Evolutionary conservation across 148 eudicot genomes (phyloP), one percentile per base, ranked within the genome.

Genomic region (Cornus florida): DNA sequence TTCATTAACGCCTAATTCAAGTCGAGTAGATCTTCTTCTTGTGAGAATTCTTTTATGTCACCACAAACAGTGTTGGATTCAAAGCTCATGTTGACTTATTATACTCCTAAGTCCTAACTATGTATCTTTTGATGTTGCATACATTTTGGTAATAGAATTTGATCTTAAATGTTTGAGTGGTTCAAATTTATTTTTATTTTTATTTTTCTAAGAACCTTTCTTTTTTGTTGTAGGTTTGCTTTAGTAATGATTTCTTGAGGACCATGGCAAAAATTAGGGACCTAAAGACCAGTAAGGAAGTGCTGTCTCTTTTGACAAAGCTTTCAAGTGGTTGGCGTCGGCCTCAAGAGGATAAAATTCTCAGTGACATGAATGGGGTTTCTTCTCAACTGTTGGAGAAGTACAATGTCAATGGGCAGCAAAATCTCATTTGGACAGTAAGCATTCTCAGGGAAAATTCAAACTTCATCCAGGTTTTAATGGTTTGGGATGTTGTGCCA

Each of bases 291-390:
- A 75, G 71, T 13, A 86, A 83, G 69, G 70, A 83, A 82, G 87
- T 75, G 16, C 6, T 72, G 35, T 38, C 81, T 71, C 33, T 86
- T n/a, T 32, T 91, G 75, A 69, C 41, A 67, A 86, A 82, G 77
- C 82, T 89, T 33, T 84, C 94, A 31, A 62, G 69, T 6, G 90
- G 89, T 3, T 84, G 84, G 88, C 85, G 84, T 48, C 64, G 60
- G 33, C 71, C 73, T 71, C 22, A 24, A n/a, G 24, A 71, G 22
- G 22, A 73, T 22, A 64, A 43, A 4, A 75, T 16, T 3, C 24
- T 48, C 62, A 14, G 10, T 23, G 32, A 1, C 16, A 12, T n/a
- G 5, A 20, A 8, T 68, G 73, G 73, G 23, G 16, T 16, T 23
- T 28, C 23, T 71, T 24, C 56, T 77, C 66, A 22, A 24, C 32